phyloP scores from a whole-genome alignment of 176 grass and related monocot genomes.

The Juncus effusus region DNA sequence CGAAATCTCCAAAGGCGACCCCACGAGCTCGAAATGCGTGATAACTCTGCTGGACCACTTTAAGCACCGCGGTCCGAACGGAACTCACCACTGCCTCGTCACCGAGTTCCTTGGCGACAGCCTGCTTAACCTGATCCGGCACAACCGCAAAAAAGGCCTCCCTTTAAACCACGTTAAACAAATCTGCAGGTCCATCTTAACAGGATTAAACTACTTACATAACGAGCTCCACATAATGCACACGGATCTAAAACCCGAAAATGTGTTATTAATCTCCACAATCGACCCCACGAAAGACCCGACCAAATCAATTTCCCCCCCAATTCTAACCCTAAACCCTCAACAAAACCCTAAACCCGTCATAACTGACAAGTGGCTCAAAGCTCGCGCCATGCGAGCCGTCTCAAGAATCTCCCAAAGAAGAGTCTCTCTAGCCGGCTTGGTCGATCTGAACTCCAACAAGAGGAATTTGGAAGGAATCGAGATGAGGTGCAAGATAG shows the following conservation, averaged over 20 bases:
- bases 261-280: slow-evolving; percentile 75
- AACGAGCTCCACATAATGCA: slow-evolving; percentile 69
- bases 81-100: slow-evolving; percentile 66
- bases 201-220: slow-evolving; percentile 81
- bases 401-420: slow-evolving; percentile 58
- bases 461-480: slow-evolving; percentile 76
- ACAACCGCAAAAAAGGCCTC: slow-evolving; percentile 71
- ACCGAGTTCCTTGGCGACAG: slow-evolving; percentile 76
- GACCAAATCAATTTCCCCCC: slow-evolving; percentile 39
- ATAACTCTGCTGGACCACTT: slow-evolving; percentile 69
- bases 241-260: slow-evolving; percentile 83
- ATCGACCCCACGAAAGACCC: slow-evolving; percentile 91
- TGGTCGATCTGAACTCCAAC: slow-evolving; percentile 18
- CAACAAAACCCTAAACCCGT: slow-evolving; percentile 40
- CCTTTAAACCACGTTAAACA: slow-evolving; percentile 54
- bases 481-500: slow-evolving; percentile 84
- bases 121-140: slow-evolving; percentile 65
- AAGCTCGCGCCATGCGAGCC: slow-evolving; percentile 48
- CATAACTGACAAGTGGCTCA: slow-evolving; percentile 76
- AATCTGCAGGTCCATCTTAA: slow-evolving; percentile 64
- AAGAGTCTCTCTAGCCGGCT: slow-evolving; percentile 50
- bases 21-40: slow-evolving; percentile 60
- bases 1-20: slow-evolving; percentile 60
- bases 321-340: slow-evolving; percentile 55
- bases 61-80: slow-evolving; percentile 85